phyloP scores from a whole-genome alignment of 495 filamentous ascomycete genomes.

The Cladorrhinum samala region DNA sequence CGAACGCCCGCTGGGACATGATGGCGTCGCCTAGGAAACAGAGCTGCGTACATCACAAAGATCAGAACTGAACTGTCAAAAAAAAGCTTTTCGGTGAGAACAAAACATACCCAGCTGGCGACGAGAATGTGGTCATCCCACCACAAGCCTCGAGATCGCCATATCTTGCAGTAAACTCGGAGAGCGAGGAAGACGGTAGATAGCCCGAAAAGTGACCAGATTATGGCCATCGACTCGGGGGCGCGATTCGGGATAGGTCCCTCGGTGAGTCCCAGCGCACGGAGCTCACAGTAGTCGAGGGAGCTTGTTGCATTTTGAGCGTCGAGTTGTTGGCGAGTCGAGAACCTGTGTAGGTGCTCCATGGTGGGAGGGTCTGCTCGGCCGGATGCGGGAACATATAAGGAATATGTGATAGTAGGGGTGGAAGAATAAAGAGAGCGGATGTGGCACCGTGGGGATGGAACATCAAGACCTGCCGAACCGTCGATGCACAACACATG shows the following conservation, averaged over 20 bases:
- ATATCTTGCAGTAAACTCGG: slow-evolving; percentile 28
- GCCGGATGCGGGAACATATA: no score
- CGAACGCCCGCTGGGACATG: neutral
- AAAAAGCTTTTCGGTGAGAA: no score
- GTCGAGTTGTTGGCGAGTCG: neutral
- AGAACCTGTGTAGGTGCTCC: no score
- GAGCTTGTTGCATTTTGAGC: neutral
- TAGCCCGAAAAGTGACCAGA: slow-evolving; percentile 17
- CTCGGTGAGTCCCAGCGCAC: neutral
- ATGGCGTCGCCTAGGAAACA: slow-evolving; percentile 14
- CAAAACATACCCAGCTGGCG: slow-evolving; percentile 19
- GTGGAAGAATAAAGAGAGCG: no score
- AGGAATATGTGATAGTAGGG: no score
- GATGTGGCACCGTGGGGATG: no score
- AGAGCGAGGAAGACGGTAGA: slow-evolving; percentile 23
- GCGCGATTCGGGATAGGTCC: neutral
- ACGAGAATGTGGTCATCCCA: slow-evolving; percentile 27
- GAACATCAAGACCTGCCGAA: no score
- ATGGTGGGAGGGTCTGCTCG: no score
- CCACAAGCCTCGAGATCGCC: slow-evolving; percentile 22
- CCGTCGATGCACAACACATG: no score
- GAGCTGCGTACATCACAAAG: slow-evolving; percentile 7
- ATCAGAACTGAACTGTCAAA: neutral
- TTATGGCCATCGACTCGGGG: neutral
- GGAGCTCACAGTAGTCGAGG: neutral